Percentiles rank a stretch among this genome's conserved stretches.
phyloP scores from a whole-genome alignment of 1,139 yeast genomes.

The Saccharomycopsis crataegensis region DNA sequence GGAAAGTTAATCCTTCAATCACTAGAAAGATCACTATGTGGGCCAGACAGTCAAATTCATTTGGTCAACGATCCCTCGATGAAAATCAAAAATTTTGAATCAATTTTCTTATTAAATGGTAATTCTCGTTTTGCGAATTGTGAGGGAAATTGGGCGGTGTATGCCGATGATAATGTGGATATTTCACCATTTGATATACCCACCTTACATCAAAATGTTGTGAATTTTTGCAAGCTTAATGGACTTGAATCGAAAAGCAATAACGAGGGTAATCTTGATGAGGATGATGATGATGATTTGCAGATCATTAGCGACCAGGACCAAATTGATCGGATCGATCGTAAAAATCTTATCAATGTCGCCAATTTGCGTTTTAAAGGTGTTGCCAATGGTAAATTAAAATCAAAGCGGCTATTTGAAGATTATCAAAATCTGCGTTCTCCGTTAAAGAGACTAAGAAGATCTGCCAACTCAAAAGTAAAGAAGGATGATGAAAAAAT shows the following conservation, averaged over 20 bases:
- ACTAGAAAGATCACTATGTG: conserved; percentile 32
- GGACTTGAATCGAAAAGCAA: neutral
- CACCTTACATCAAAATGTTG: neutral
- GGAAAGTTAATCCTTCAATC: conserved; percentile 3
- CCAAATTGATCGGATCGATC: conserved; percentile 23
- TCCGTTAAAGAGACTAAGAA: neutral
- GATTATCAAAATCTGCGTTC: conserved; percentile 16
- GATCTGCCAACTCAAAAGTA: neutral
- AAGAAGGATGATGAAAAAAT: neutral
- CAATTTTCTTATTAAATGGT: conserved; percentile 53
- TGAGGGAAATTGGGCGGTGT: conserved; percentile 62
- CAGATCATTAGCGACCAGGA: conserved; percentile 19
- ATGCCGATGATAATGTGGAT: conserved; percentile 61
- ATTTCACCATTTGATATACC: conserved; percentile 47
- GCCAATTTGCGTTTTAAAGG: conserved; percentile 59
- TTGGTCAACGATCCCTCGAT: neutral
- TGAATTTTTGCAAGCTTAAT: no score
- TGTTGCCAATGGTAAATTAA: conserved; percentile 32
- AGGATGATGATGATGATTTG: conserved; percentile 17
- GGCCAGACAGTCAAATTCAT: neutral
- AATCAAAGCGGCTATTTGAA: conserved; percentile 30
- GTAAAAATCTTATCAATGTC: conserved; percentile 25
- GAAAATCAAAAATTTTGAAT: conserved; percentile 28
- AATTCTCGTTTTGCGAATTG: conserved; percentile 51
- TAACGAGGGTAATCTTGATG: conserved; percentile 24